A percentile compares a stretch with the other conserved stretches of the same genome.
phyloP scores from a whole-genome alignment of 2,329 filamentous ascomycete genomes.

The Phoma sp. region DNA sequence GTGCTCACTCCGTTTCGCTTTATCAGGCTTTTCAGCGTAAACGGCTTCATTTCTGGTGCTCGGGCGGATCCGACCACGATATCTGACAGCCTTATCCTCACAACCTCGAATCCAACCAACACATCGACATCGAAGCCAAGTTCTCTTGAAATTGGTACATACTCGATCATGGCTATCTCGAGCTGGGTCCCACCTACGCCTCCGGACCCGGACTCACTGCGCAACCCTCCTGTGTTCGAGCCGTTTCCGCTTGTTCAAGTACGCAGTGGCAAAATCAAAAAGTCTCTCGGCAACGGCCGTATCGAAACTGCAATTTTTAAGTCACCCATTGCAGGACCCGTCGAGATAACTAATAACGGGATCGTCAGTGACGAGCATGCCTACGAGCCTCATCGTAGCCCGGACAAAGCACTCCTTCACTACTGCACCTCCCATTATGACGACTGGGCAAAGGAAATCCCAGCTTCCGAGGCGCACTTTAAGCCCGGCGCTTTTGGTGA shows the following conservation, averaged over 20 bases:
- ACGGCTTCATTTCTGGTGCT: not conserved
- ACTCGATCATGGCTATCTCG: conserved; percentile 22
- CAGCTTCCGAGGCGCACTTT: conserved; percentile 60
- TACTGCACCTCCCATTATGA: conserved; percentile 69
- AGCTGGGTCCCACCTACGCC: conserved; percentile 32
- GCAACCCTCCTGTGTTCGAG: conserved; percentile 33
- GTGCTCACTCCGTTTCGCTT: conserved; percentile 6
- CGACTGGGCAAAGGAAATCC: conserved; percentile 62
- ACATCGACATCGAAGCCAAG: not conserved
- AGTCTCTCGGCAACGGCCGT: conserved; percentile 60
- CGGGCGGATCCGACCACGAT: conserved; percentile 7
- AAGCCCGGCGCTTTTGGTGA: conserved; percentile 69
- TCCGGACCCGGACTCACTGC: conserved; percentile 29
- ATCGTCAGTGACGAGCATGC: conserved; percentile 69
- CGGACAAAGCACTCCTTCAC: conserved; percentile 69
- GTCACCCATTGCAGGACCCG: conserved; percentile 51
- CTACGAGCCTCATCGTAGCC: conserved; percentile 66
- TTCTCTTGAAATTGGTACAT: not conserved
- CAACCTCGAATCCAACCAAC: not conserved
- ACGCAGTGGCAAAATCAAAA: conserved; percentile 64
- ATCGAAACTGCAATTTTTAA: conserved; percentile 65
- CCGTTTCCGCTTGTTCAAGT: conserved; percentile 63
- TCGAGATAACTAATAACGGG: conserved; percentile 59
- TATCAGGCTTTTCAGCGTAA: not conserved
- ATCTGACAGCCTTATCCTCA: not conserved